phyloP scores from a whole-genome alignment of 208 protist genomes.

The Zelonia costaricensis region DNA sequence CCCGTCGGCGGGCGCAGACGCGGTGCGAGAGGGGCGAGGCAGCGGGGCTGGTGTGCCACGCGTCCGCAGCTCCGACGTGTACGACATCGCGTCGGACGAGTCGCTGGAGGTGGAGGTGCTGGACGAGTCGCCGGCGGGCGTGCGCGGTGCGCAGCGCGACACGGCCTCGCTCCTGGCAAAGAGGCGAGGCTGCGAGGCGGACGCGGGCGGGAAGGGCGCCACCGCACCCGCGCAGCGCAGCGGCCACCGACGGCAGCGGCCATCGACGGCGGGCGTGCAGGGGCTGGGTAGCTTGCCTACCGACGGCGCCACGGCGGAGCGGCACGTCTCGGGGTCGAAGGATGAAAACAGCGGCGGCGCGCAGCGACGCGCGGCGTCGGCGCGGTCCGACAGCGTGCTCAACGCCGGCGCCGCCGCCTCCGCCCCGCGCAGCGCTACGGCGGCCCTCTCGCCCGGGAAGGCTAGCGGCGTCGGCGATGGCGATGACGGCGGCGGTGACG shows the following conservation, averaged over 20 bases:
- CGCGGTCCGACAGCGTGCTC: background rate
- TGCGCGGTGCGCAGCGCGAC: background rate
- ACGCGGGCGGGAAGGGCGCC: background rate
- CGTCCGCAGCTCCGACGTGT: background rate
- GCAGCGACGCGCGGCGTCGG: constrained; percentile 18
- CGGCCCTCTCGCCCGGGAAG: background rate
- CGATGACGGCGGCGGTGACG: no score
- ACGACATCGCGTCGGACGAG: constrained; percentile 23
- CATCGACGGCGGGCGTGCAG: constrained; percentile 22
- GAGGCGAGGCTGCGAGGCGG: background rate
- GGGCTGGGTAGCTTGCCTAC: background rate
- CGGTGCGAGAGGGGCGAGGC: constrained; percentile 1
- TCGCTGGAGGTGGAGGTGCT: constrained; percentile 33
- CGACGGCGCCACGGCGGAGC: background rate
- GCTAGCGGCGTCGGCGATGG: no score
- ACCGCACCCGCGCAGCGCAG: background rate
- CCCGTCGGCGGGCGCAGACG: background rate
- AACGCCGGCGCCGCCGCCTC: background rate
- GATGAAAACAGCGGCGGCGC: background rate
- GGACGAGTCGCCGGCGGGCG: constrained; percentile 2
- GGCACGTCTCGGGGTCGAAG: background rate
- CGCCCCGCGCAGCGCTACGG: background rate
- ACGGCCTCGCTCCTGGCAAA: background rate
- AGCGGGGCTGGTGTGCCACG: background rate
- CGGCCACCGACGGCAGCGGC: constrained; percentile 3